Evolutionary conservation across 169 alveolate species (phyloP).

Genomic region (Neospora caninum): DNA sequence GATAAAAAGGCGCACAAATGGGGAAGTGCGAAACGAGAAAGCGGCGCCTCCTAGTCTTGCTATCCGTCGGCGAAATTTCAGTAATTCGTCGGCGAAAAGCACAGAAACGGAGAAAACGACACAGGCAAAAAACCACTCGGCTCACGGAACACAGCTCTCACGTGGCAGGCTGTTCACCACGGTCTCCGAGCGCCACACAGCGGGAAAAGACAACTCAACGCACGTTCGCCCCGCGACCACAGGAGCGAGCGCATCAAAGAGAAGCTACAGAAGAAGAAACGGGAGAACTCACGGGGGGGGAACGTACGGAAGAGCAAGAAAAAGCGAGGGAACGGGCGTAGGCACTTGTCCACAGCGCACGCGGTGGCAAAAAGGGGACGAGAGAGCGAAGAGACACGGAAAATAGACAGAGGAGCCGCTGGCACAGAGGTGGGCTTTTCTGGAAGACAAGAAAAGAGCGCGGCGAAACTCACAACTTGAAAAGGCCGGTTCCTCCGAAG

Average conservation of each 20-base stretch:
- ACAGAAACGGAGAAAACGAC: neutral
- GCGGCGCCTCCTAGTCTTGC: too few relatives aligned
- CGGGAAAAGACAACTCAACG: neutral
- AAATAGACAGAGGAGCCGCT: neutral
- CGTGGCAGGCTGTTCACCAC: neutral
- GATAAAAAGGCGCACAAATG: too few relatives aligned
- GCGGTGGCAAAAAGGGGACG: constrained; percentile 11
- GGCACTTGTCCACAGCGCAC: too few relatives aligned
- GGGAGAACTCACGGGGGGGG: neutral
- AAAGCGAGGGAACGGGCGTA: too few relatives aligned
- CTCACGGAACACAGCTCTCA: neutral
- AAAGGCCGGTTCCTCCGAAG: neutral
- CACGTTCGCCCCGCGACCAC: neutral
- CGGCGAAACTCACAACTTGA: neutral
- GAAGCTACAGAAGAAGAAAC: neutral
- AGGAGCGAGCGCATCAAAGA: neutral
- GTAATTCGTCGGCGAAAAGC: too few relatives aligned
- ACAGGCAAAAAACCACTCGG: neutral
- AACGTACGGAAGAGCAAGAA: too few relatives aligned
- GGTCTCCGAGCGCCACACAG: too few relatives aligned
- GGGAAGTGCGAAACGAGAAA: too few relatives aligned
- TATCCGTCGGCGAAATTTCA: too few relatives aligned
- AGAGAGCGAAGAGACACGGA: neutral
- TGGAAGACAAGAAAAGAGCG: neutral
- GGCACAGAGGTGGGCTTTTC: neutral